These are phyloP conservation scores for Mycena haematopus DNA, from an alignment of 768 basidiomycete genomes.

Conservation along the genomic window DNA sequence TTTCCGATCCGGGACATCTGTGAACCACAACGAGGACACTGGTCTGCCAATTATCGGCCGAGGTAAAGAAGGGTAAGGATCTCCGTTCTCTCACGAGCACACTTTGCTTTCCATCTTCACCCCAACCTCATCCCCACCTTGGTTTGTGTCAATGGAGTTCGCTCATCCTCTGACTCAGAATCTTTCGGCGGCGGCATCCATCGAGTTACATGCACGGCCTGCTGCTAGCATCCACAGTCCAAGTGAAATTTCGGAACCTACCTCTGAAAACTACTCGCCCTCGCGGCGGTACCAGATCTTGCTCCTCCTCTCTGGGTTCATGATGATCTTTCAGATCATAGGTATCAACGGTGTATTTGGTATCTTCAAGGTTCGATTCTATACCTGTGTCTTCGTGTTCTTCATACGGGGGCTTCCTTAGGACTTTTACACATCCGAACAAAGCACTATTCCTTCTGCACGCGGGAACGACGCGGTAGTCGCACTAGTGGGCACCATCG, in stretches of 20 bases:
- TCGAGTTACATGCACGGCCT: neutral
- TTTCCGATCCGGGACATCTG: too few relatives aligned
- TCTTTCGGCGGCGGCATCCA: neutral
- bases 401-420: constrained; percentile 19
- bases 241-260: neutral
- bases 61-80: too few relatives aligned
- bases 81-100: too few relatives aligned
- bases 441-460: constrained; percentile 42
- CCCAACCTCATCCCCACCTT: too few relatives aligned
- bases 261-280: neutral
- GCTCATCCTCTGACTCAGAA: neutral
- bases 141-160: too few relatives aligned
- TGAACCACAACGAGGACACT: too few relatives aligned
- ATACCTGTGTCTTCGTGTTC: neutral
- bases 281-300: constrained; percentile 39
- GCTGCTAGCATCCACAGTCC: neutral
- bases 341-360: constrained; percentile 51
- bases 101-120: too few relatives aligned
- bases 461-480: constrained; percentile 47
- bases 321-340: constrained; percentile 53
- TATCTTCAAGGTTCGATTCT: constrained; percentile 45
- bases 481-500: constrained; percentile 50
- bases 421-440: constrained; percentile 51
- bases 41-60: too few relatives aligned
- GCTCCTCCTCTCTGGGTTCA: constrained; percentile 47